Base-by-base conservation (phyloP, 169 alveolate genomes). In the Babesia ovata region DNA sequence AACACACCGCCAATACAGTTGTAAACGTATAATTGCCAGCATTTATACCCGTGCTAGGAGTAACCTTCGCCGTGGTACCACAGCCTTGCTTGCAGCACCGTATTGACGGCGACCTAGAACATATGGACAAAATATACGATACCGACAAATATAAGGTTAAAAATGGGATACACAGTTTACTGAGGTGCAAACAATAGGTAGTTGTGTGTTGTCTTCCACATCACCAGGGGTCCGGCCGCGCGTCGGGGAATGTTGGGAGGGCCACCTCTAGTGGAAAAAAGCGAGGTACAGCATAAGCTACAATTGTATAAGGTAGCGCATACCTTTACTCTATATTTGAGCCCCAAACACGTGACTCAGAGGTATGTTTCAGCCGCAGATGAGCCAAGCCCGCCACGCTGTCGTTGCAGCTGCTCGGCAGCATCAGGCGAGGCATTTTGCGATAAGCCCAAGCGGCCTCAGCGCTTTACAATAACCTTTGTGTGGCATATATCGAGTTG, bases 211-310 rank as follows among this genome's bases (percentile, higher is more conserved):
- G 39, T 33, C 39, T 33, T 33, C 50, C 50, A 45, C 50, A 45
- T 16, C 33, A 17, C 46, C 76, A 17, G 57, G 56, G 57, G 66
- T 26, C 44, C 48, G 66, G 65, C 4, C 76, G 21, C 42, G 63
- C 58, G 67, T 67, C 56, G 76, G 76, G 66, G 76, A 67, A 67
- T 67, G 76, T 67, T 54, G 76, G 76, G 76, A 50, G 52, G 53
- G 29, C 24, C 65, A 33, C 16, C 59, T 36, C 19, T 11, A 28
- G 8, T 19, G 13, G 28, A 13, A 13, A 22, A 7, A 0, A 7
- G 26, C 24, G 46, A 9, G 14, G 48, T 13, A 36, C 44, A 19
- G n/a, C 71, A 17, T 0, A 10, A 62, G 16, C n/a, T 42, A 61
- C 57, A 62, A 62, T 44, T 22, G 24, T 45, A 62, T 13, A n/a